phyloP scores from a whole-genome alignment of 192 early-diverging fungal species.

The Umbelopsis sp. region DNA sequence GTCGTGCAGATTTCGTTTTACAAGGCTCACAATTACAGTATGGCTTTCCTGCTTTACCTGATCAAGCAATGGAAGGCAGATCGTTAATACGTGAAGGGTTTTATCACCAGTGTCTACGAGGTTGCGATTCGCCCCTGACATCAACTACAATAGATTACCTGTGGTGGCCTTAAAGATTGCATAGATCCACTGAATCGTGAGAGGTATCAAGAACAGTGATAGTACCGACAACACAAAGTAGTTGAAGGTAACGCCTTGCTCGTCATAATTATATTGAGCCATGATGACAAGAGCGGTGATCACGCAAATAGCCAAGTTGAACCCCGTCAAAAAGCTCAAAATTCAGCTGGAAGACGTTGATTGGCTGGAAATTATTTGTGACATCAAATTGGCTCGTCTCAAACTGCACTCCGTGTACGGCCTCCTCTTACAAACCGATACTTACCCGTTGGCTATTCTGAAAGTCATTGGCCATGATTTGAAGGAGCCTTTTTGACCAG shows the following conservation, averaged over 20 bases:
- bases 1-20: slow-evolving; percentile 23
- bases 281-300: slow-evolving; percentile 36
- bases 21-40: slow-evolving; percentile 31
- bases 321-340: slow-evolving; percentile 20
- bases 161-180: slow-evolving; percentile 7
- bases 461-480: too few relatives aligned
- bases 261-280: slow-evolving; percentile 93
- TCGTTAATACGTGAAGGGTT: background rate
- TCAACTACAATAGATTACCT: background rate
- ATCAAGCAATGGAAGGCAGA: background rate
- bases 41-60: slow-evolving; percentile 9
- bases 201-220: slow-evolving; percentile 79
- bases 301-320: background rate
- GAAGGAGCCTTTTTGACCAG: too few relatives aligned
- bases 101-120: background rate
- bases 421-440: too few relatives aligned
- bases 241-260: slow-evolving; percentile 91
- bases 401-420: too few relatives aligned
- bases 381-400: slow-evolving; percentile 8
- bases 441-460: too few relatives aligned
- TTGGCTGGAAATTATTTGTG: slow-evolving; percentile 19
- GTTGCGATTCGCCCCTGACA: background rate
- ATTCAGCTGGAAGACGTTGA: slow-evolving; percentile 11
- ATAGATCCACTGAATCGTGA: slow-evolving; percentile 51
- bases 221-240: slow-evolving; percentile 91